Base-by-base conservation (phyloP, 2,329 filamentous ascomycete genomes). In the Trichophaea hybrida region DNA sequence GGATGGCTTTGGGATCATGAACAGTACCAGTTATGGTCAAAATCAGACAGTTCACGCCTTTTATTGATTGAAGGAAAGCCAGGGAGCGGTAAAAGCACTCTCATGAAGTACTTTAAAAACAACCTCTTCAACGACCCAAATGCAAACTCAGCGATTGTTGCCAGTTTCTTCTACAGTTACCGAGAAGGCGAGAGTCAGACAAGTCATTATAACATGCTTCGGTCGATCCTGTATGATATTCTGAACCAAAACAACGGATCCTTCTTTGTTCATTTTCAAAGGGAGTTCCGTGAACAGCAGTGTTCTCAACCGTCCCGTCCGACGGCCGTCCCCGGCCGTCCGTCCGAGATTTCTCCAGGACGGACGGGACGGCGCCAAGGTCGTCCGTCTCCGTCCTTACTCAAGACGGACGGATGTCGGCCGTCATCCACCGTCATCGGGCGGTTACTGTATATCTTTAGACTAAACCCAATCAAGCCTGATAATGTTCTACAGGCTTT, bases 61-160 rank as follows among this genome's bases (percentile, higher is more conserved):
- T 48, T 57, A 34, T 34, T 6, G 5, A 57, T 57, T 34, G 17
- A 48, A 34, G 54, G 54, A n/a, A 57, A 57, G 34, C 54, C 54
- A 5, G 54, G 54, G 10, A 48, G 40, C 31, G 54, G 54, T 17
- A 57, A 57, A 57, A 57, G 54, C 43, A 57, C 54, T 34, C 43
- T 57, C 8, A 32, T 24, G 8, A 33, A 38, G 34, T 57, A 57
- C 31, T 57, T 46, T 31, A 24, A 34, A 5, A 31, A 57, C 6
- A 46, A 57, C 13, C 24, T 57, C n/a, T 15, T 38, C 8, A 24
- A 38, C 44, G 33, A 38, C 7, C n/a, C 44, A 17, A 8, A 10
- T 6, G 15, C 44, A 17, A 8, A 17, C 6, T 48, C 17, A 5
- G 33, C n/a, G 8, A 8, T 12, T 31, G 5, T 55, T 24, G 34